Percentiles rank a stretch among this genome's conserved stretches.
Conservation (phyloP, 345 rosid species). For the Noccaea caerulescens region DNA sequence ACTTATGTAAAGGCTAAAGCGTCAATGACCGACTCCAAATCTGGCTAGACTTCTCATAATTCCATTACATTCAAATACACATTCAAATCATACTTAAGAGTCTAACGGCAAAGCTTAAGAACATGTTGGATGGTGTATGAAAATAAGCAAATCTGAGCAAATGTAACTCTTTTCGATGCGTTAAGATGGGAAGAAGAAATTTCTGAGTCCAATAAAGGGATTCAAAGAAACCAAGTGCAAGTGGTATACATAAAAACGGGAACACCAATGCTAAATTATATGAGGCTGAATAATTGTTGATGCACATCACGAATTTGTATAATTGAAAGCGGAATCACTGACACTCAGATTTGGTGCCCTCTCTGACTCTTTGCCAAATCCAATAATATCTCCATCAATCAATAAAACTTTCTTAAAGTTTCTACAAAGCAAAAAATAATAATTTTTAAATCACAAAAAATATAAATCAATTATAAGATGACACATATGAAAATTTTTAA, state of each 20-base stretch:
- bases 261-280: background rate
- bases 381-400: slow-evolving; percentile 5
- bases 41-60: background rate
- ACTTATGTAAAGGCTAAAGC: background rate
- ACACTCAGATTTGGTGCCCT: slow-evolving; percentile 28
- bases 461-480: too few species aligned
- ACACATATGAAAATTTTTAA: too few species aligned
- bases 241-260: background rate
- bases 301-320: slow-evolving; percentile 9
- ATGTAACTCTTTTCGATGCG: slow-evolving; percentile 1
- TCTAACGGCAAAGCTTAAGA: background rate
- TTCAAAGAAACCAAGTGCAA: background rate
- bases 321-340: slow-evolving; percentile 24
- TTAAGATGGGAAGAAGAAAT: background rate
- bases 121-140: background rate
- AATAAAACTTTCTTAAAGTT: too few species aligned
- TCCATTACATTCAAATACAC: too few species aligned
- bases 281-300: slow-evolving; percentile 27
- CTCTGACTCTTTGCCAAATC: slow-evolving; percentile 3
- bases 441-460: too few species aligned
- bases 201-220: background rate
- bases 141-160: background rate
- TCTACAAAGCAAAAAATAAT: too few species aligned
- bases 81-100: background rate
- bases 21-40: background rate